A percentile compares a stretch with the other conserved stretches of the same genome.
Conservation (phyloP, 257 asterid genomes). For the Paulownia fortunei region DNA sequence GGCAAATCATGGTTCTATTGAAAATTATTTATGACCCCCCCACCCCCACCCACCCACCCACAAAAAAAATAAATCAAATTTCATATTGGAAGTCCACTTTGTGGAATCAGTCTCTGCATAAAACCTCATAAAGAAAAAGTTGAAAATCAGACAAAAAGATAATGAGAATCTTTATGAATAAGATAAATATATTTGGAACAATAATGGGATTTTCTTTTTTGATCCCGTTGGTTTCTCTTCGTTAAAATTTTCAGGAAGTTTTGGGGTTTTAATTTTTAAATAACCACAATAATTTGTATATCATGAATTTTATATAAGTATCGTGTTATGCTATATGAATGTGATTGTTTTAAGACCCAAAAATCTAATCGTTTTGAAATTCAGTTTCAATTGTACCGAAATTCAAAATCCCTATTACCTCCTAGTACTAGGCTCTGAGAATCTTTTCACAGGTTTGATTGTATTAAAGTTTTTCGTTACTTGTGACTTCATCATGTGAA, state of each 20-base stretch:
- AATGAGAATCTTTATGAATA: conserved; percentile 26
- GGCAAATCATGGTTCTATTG: conserved; percentile 17
- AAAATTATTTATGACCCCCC: not conserved
- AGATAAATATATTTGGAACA: not conserved
- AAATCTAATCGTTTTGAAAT: no score
- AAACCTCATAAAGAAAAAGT: not conserved
- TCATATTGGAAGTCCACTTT: not conserved
- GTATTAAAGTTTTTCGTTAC: no score
- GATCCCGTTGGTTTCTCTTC: not conserved
- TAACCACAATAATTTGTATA: not conserved
- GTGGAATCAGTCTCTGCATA: conserved; percentile 23
- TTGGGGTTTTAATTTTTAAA: not conserved
- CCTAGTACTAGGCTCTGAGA: not conserved
- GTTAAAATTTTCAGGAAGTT: not conserved
- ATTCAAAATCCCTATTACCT: no score
- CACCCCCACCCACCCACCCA: not conserved
- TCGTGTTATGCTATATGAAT: not conserved
- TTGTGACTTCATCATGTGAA: no score
- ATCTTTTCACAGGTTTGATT: no score
- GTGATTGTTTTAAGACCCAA: not conserved
- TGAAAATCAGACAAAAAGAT: conserved; percentile 29
- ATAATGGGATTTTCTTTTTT: conserved; percentile 9
- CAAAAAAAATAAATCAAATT: conserved; percentile 21
- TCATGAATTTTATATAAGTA: not conserved
- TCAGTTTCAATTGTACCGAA: no score